Evolutionary conservation across 352 stramenopile species (phyloP), one percentile per base, ranked within the genome.

Genomic region (Blastocystis hominis): DNA sequence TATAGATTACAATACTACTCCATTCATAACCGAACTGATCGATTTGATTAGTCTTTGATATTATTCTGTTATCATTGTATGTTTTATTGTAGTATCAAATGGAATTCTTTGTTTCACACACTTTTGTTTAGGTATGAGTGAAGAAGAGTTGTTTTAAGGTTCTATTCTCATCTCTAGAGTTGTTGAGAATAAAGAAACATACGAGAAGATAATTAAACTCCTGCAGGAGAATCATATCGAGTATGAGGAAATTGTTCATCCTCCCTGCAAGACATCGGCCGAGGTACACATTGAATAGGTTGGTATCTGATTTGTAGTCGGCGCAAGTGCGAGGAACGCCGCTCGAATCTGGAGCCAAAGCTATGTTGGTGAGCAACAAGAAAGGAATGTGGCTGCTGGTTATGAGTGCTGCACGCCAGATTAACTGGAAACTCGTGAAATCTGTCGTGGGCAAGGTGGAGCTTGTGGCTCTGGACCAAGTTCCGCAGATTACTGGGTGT

Each of bases 371-470:
- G 34, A 59, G 20, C 7, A 47, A 46, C 24, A 86, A 77, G 7
- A 86, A 86, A 13, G 63, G 42, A n/a, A 86, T 7, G 38, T 86
- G 55, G 50, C 42, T 86, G 30, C 53, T 86, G 34, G 76, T 86
- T 15, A 68, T 86, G 34, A 86, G 76, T 86, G 76, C 76, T 15
- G 61, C 34, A 30, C 72, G 68, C 6, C 63, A 59, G n/a, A 70
- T 86, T 15, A 53, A 86, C 44, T 86, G 76, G 76, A 80, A 86
- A 17, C 38, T 61, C 20, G 47, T 77, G 10, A 70, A 86, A 13
- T 75, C 72, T 17, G 24, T 86, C 9, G 13, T 70, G 17, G 50
- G 50, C n/a, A 56, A 46, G 34, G 20, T 77, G 3, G 47, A 36
- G 40, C 56, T 70, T 80, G 47, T 86, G 20, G 17, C 76, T 34